phyloP scores from a whole-genome alignment of 116 monocot species.

The Cymodocea nodosa region DNA sequence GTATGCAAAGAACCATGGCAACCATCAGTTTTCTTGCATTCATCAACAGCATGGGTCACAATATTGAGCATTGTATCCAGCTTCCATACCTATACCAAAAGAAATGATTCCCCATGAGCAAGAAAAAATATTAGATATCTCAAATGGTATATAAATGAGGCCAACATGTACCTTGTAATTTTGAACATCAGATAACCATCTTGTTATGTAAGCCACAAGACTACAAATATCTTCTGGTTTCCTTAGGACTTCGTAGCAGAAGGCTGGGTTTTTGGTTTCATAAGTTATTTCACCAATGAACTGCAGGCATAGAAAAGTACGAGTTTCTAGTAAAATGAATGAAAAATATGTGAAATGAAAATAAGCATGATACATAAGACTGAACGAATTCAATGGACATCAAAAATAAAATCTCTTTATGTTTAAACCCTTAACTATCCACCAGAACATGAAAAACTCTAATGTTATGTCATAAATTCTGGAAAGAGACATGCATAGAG shows the following conservation, averaged over 20 bases:
- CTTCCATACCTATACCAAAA: constrained; percentile 47
- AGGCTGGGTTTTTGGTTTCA: constrained; percentile 82
- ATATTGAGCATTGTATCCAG: constrained; percentile 71
- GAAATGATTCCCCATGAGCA: not conserved
- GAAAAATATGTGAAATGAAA: not conserved
- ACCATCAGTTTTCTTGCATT: constrained; percentile 46
- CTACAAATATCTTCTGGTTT: constrained; percentile 61
- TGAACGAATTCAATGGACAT: too few relatives aligned
- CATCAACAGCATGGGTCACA: constrained; percentile 59
- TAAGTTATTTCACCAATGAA: constrained; percentile 62
- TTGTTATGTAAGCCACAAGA: constrained; percentile 42
- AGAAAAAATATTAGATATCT: not conserved
- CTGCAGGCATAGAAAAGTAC: not conserved
- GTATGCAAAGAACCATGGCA: constrained; percentile 68
- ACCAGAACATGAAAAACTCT: too few relatives aligned
- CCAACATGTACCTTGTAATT: constrained; percentile 40
- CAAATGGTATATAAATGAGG: not conserved
- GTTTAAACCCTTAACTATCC: too few relatives aligned
- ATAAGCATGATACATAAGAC: not conserved
- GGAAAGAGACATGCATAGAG: too few relatives aligned
- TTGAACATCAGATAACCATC: constrained; percentile 62
- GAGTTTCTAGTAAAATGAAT: not conserved
- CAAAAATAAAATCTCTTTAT: too few relatives aligned
- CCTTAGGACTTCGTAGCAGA: constrained; percentile 44
- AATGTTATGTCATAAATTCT: too few relatives aligned